These are phyloP conservation scores for Sclerotinia spermophila DNA, from an alignment of 2,329 filamentous ascomycete genomes.

Conservation along the genomic window DNA sequence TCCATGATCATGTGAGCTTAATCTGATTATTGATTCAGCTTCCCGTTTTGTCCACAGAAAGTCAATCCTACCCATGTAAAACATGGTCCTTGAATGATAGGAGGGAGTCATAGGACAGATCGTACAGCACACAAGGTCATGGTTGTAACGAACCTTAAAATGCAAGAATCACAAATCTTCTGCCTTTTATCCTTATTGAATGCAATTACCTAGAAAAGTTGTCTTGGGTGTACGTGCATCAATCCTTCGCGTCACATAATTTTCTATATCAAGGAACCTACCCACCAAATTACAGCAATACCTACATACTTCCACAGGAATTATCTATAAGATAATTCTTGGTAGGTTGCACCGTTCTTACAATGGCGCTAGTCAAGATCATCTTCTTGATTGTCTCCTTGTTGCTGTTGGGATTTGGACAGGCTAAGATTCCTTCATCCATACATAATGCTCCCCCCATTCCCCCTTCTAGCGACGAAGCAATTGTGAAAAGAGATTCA, in stretches of 20 bases:
- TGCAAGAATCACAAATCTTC: conserved; percentile 1
- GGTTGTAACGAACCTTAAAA: background rate
- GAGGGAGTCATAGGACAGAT: no score
- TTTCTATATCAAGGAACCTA: conserved; percentile 5
- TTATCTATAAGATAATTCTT: background rate
- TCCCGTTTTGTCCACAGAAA: conserved; percentile 6
- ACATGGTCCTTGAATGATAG: background rate
- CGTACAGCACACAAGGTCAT: background rate
- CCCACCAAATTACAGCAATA: background rate
- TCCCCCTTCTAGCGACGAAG: background rate
- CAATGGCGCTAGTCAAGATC: conserved; percentile 5
- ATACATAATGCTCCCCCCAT: conserved; percentile 1
- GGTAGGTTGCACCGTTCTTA: background rate
- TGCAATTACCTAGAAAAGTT: background rate
- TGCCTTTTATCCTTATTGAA: background rate
- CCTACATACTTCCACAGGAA: background rate
- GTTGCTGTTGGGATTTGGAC: background rate
- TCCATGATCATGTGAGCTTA: background rate
- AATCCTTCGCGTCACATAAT: background rate
- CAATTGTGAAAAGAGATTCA: background rate
- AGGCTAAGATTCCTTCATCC: conserved; percentile 8
- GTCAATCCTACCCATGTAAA: background rate
- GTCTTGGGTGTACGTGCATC: background rate
- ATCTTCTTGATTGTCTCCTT: conserved; percentile 7
- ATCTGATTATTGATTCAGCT: conserved; percentile 1